Evolutionary conservation across 495 filamentous ascomycete genomes (phyloP), one percentile per base, ranked within the genome.

Genomic region (Clavariopsis aquatica): DNA sequence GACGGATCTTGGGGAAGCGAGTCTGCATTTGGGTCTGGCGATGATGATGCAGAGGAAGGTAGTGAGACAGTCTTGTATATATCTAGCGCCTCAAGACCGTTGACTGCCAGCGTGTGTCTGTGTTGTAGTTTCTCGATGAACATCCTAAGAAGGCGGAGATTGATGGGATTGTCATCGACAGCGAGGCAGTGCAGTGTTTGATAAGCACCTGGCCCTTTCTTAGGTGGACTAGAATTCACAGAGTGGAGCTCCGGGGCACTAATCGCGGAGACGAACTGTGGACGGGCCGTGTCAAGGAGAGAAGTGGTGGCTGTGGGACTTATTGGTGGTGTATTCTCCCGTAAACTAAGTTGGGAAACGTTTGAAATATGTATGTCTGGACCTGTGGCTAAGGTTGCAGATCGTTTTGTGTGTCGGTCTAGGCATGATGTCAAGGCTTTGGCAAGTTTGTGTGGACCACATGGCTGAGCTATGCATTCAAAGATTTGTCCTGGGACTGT

Each of bases 131-230:
- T 86, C 34, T 76, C 77, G 78, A 89, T 81, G 62, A 85, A 86
- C 0, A 84, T 84, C 8, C 5, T 34, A 26, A 69, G 52, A 51
- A 80, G 74, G 61, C 83, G 85, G 34, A 90, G 81, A 65, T 92
- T 92, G 68, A 92, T 90, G 2, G 80, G 77, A 70, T 92, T 92
- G 68, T 92, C 89, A 61, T 92, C 89, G 0, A 91, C 88, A 0
- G 90, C 80, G 0, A 91, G 80, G 5, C 90, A 77, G 31, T 64
- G 59, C 19, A 68, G 45, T 22, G 26, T 15, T 22, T 15, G 54
- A 1, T 64, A 20, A 17, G 52, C 13, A 12, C 19, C 27, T 9
- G 19, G 36, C 43, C 8, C 12, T 34, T 55, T 60, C 28, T 45
- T 57, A 28, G 20, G 12, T 27, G 52, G 27, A 15, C 22, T 22